A percentile compares a stretch with the other conserved stretches of the same genome.
These are phyloP conservation scores for Phytophthora meadii DNA, from an alignment of 352 stramenopile species.

Conservation along the genomic window DNA sequence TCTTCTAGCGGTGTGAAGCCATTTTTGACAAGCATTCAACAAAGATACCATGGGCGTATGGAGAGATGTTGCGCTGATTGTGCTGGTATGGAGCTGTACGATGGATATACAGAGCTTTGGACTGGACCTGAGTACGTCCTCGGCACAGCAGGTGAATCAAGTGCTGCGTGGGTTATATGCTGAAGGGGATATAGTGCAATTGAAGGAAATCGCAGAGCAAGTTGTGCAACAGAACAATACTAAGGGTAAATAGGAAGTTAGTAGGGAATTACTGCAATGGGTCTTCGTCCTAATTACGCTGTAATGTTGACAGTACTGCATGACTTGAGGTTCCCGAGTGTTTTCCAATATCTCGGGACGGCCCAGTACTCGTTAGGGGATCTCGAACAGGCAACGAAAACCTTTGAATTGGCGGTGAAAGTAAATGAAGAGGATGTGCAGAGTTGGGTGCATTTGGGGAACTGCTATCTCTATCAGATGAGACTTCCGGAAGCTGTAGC, in stretches of 20 bases:
- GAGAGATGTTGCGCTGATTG: neutral
- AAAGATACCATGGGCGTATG: constrained; percentile 19
- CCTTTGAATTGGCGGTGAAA: constrained; percentile 66
- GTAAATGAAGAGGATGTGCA: constrained; percentile 52
- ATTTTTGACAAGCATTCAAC: constrained; percentile 20
- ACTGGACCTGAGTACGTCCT: constrained; percentile 26
- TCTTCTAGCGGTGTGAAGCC: constrained; percentile 11
- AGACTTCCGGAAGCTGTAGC: constrained; percentile 46
- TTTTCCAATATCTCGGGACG: constrained; percentile 74
- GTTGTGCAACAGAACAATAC: constrained; percentile 55
- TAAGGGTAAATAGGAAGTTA: constrained; percentile 23
- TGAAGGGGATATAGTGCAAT: constrained; percentile 52
- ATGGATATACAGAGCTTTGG: neutral
- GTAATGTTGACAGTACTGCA: constrained; percentile 25
- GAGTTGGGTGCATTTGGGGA: constrained; percentile 76
- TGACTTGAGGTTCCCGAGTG: constrained; percentile 49
- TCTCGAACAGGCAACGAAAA: constrained; percentile 57
- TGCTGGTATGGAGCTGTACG: constrained; percentile 6
- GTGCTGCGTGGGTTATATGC: constrained; percentile 48
- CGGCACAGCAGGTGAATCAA: constrained; percentile 39
- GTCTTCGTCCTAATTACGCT: neutral
- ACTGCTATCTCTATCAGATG: constrained; percentile 70
- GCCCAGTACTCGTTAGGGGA: constrained; percentile 77
- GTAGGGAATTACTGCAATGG: neutral
- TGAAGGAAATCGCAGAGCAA: constrained; percentile 46